Conservation (phyloP, 345 rosid genomes). For the Physaria fendleri region DNA sequence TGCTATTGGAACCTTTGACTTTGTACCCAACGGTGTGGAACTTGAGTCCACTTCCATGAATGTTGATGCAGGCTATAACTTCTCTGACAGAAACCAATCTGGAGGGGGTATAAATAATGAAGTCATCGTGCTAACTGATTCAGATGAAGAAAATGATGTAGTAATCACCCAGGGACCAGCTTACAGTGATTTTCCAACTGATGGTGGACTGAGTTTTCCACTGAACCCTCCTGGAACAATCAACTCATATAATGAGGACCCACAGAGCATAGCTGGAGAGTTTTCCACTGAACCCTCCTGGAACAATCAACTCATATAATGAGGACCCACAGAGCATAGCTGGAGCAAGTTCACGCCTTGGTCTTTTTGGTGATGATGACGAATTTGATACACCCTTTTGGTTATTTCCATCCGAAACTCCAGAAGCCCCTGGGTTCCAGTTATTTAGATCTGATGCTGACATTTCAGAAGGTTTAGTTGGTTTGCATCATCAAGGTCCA, state of each 20-base stretch:
- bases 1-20: constrained; percentile 58
- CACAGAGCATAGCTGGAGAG: constrained; percentile 38
- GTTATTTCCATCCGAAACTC: constrained; percentile 55
- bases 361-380: constrained; percentile 71
- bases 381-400: constrained; percentile 71
- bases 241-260: constrained; percentile 54
- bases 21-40: constrained; percentile 53
- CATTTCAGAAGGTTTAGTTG: constrained; percentile 51
- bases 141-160: constrained; percentile 75
- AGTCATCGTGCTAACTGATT: constrained; percentile 79
- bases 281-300: constrained; percentile 48
- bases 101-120: constrained; percentile 51
- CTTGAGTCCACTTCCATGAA: constrained; percentile 64
- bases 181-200: constrained; percentile 10
- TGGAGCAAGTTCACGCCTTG: constrained; percentile 49
- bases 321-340: constrained; percentile 49
- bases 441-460: constrained; percentile 57
- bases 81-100: constrained; percentile 29
- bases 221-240: constrained; percentile 39
- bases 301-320: constrained; percentile 40
- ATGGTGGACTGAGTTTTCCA: constrained; percentile 43
- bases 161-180: constrained; percentile 38
- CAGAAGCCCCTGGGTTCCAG: constrained; percentile 64
- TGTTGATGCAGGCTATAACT: constrained; percentile 42
- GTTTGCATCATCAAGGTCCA: constrained; percentile 42